Conservation (phyloP, 2,329 filamentous ascomycete species). For the Parascedosporium putredinis region DNA sequence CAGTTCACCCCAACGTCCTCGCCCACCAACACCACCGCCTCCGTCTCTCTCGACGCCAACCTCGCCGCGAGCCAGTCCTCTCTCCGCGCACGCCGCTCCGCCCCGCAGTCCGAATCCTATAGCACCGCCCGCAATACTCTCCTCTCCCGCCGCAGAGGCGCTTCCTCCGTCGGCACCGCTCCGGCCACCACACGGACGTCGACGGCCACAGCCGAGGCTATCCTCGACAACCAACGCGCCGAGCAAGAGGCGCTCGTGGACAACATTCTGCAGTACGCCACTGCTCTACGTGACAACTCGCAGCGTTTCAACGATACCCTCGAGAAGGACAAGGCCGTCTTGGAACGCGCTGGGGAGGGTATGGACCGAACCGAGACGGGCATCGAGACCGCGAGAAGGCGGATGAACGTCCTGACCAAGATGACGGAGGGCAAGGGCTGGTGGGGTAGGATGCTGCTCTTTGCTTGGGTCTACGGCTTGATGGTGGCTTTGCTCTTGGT, state of each 20-base stretch:
- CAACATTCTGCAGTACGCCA: constrained; percentile 72
- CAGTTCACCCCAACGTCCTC: neutral
- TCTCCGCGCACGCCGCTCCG: constrained; percentile 23
- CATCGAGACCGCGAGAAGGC: constrained; percentile 64
- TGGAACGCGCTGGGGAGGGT: constrained; percentile 61
- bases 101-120: constrained; percentile 17
- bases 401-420: constrained; percentile 65
- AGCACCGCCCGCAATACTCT: constrained; percentile 31
- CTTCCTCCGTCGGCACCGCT: constrained; percentile 14
- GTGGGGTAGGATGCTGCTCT: constrained; percentile 76
- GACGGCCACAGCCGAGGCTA: constrained; percentile 52
- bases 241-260: constrained; percentile 78
- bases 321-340: constrained; percentile 59
- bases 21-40: neutral
- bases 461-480: constrained; percentile 71
- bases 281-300: constrained; percentile 65
- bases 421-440: constrained; percentile 86
- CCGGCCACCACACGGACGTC: constrained; percentile 26
- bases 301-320: constrained; percentile 61
- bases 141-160: constrained; percentile 25
- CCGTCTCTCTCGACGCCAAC: constrained; percentile 10
- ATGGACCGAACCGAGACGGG: constrained; percentile 66
- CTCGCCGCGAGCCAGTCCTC: constrained; percentile 21
- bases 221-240: constrained; percentile 64
- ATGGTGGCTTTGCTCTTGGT: constrained; percentile 70